Conservation (phyloP, 2,329 filamentous ascomycete species). For the Sodiomyces alkalinus region DNA sequence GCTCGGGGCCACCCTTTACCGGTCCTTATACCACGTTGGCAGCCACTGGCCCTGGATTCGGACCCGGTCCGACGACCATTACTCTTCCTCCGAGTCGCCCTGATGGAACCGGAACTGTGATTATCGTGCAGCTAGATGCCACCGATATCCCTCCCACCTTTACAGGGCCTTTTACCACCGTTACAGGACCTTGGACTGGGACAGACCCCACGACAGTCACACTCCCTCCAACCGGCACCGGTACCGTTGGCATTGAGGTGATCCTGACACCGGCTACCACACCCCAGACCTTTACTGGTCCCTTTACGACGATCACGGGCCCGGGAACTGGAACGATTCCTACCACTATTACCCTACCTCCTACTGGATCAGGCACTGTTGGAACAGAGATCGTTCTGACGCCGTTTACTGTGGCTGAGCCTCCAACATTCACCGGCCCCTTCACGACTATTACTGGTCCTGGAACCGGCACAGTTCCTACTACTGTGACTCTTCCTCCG, state of each 20-base stretch:
- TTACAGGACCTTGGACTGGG: conserved; percentile 1
- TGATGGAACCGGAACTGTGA: background rate
- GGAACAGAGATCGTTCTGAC: background rate
- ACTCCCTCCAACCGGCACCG: background rate
- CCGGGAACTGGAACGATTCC: background rate
- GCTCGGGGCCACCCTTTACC: no score
- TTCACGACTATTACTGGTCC: conserved; percentile 1
- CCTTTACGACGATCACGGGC: background rate
- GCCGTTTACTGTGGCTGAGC: background rate
- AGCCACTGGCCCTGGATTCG: no score
- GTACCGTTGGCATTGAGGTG: background rate
- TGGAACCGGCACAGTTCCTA: background rate
- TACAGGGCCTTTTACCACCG: background rate
- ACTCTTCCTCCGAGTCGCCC: no score
- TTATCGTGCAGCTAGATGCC: no score
- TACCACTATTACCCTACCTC: background rate
- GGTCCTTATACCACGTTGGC: no score
- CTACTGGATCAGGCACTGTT: background rate
- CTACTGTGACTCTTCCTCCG: background rate
- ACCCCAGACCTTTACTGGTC: background rate
- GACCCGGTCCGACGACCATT: no score
- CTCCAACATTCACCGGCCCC: background rate
- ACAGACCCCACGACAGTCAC: background rate
- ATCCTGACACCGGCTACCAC: background rate
- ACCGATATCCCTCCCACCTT: background rate